Conservation (phyloP, 2,329 filamentous ascomycete genomes). For the Ceratocystis cubensis region DNA sequence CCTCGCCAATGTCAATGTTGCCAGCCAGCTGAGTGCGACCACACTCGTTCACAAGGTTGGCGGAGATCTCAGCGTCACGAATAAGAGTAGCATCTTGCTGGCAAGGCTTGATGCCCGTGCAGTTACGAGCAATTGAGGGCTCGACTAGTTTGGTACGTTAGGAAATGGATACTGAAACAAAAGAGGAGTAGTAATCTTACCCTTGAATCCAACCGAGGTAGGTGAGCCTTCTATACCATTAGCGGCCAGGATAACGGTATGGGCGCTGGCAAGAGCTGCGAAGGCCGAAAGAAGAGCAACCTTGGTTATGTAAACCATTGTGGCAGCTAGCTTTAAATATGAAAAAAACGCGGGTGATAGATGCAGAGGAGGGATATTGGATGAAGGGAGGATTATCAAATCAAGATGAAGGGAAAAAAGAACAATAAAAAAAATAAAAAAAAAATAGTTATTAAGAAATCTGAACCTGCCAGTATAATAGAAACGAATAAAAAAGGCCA, state of each 20-base stretch:
- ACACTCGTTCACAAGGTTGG: conserved; percentile 46
- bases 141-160: conserved; percentile 32
- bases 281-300: conserved; percentile 26
- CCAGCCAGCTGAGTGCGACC: conserved; percentile 49
- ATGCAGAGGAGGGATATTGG: conserved; percentile 17
- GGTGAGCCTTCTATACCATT: conserved; percentile 34
- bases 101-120: conserved; percentile 51
- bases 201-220: conserved; percentile 38
- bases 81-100: conserved; percentile 55
- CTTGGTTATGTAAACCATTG: conserved; percentile 30
- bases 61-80: conserved; percentile 40
- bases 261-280: conserved; percentile 29
- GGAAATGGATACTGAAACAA: background rate
- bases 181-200: conserved; percentile 24
- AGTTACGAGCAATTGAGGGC: conserved; percentile 45
- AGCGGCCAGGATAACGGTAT: conserved; percentile 37
- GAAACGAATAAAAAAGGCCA: conserved; percentile 20
- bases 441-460: conserved; percentile 22
- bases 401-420: conserved; percentile 16
- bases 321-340: conserved; percentile 25
- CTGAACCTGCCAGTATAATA: conserved; percentile 19
- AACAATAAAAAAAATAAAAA: conserved; percentile 23
- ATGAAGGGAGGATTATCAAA: conserved; percentile 9
- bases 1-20: conserved; percentile 48
- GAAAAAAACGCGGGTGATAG: conserved; percentile 25